Evolutionary conservation across 1,284 basidiomycete genomes (phyloP).

Genomic region (Fomitopsis palustris): DNA sequence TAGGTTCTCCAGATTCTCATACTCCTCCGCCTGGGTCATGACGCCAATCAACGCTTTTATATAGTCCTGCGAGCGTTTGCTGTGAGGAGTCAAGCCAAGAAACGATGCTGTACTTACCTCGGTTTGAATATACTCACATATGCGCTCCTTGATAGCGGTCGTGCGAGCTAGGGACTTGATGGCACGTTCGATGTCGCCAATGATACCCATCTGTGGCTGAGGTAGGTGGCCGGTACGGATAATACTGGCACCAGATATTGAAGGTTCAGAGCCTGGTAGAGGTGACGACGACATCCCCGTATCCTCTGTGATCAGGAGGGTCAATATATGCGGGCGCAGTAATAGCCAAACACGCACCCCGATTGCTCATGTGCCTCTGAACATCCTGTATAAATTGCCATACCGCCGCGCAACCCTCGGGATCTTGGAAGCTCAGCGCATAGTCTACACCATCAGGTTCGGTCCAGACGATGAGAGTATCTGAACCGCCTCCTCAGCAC

Average conservation of each 20-base stretch:
- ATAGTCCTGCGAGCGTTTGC: conserved; percentile 60
- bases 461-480: conserved; percentile 99
- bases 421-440: conserved; percentile 95
- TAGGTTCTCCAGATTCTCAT: conserved; percentile 85
- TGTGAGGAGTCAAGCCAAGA: neutral
- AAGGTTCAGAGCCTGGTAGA: conserved; percentile 49
- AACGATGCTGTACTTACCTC: conserved; percentile 46
- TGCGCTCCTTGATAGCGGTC: conserved; percentile 69
- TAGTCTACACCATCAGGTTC: conserved; percentile 94
- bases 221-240: conserved; percentile 72
- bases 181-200: conserved; percentile 72
- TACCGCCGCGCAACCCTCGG: conserved; percentile 93
- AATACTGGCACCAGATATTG: conserved; percentile 58
- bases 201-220: conserved; percentile 64
- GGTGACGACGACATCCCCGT: conserved; percentile 55
- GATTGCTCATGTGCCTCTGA: conserved; percentile 76
- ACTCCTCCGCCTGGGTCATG: conserved; percentile 86
- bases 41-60: conserved; percentile 85
- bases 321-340: conserved; percentile 2
- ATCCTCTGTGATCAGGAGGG: conserved; percentile 35
- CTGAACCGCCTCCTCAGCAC: conserved; percentile 37
- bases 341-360: conserved; percentile 40
- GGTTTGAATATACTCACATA: conserved; percentile 78
- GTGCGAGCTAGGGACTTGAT: conserved; percentile 70
- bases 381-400: conserved; percentile 98